Percentiles rank a stretch among this genome's conserved stretches.
Evolutionary conservation across 441 rosid species (phyloP).

Genomic region (Manihot esculenta): DNA sequence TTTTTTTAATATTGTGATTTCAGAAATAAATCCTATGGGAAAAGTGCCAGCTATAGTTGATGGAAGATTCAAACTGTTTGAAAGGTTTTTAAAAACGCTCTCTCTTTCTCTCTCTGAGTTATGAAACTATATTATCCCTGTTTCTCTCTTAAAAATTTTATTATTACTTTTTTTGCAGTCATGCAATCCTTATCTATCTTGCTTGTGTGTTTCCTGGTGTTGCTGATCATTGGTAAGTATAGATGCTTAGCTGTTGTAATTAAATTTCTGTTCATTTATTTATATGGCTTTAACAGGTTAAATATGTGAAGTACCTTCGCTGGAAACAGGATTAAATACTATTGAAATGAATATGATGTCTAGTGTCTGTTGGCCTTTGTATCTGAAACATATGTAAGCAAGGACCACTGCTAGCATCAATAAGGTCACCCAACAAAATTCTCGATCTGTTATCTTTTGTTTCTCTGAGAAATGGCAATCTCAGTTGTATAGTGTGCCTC

Average conservation of each 20-base stretch:
- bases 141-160: no score
- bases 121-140: no score
- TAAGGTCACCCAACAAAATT: not conserved
- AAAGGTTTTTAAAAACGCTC: conserved; percentile 48
- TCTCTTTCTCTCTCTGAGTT: not conserved
- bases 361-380: not conserved
- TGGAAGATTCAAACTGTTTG: conserved; percentile 82
- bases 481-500: not conserved
- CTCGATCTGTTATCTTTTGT: conserved; percentile 1
- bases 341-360: not conserved
- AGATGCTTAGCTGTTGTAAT: conserved; percentile 7
- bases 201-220: conserved; percentile 78
- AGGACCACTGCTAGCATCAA: not conserved
- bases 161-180: conserved; percentile 42
- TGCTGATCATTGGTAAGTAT: conserved; percentile 74
- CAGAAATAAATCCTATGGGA: conserved; percentile 73
- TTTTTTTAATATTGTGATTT: conserved; percentile 19
- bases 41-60: conserved; percentile 80
- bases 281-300: not conserved
- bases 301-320: not conserved
- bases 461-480: not conserved
- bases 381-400: not conserved
- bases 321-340: not conserved
- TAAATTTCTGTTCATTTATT: not conserved
- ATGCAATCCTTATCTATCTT: conserved; percentile 76